These are phyloP conservation scores for Auriscalpium microsporum DNA, from an alignment of 768 basidiomycete species.

Conservation along the genomic window DNA sequence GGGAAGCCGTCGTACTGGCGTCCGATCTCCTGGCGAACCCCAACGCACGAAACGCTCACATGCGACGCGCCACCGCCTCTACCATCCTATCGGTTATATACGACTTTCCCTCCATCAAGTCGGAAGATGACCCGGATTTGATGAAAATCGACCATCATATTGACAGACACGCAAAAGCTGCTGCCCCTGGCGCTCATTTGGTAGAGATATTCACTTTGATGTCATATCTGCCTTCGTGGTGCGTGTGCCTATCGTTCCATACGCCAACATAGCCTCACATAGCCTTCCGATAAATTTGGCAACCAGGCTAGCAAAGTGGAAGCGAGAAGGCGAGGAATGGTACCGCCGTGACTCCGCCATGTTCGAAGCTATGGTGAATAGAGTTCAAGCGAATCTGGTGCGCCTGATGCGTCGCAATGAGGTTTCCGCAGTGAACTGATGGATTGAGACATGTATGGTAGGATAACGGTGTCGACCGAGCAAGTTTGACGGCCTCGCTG, in stretches of 20 bases:
- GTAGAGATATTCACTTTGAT: not conserved
- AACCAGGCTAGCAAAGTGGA: slow-evolving; percentile 5
- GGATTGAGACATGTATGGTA: not conserved
- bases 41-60: slow-evolving; percentile 16
- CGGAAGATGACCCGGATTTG: slow-evolving; percentile 1
- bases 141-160: not conserved
- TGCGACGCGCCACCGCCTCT: slow-evolving; percentile 16
- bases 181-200: not conserved
- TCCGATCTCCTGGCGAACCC: slow-evolving; percentile 22
- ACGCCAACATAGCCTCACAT: too few relatives aligned
- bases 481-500: slow-evolving; percentile 1
- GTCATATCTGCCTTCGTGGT: not conserved
- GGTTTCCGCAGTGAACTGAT: not conserved
- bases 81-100: slow-evolving; percentile 18
- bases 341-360: slow-evolving; percentile 1
- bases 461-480: not conserved
- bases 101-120: not conserved
- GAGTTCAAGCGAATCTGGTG: slow-evolving; percentile 1
- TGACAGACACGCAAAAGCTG: not conserved
- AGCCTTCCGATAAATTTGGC: not conserved
- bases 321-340: slow-evolving; percentile 4
- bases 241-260: too few relatives aligned
- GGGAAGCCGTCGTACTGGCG: slow-evolving; percentile 24
- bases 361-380: slow-evolving; percentile 2
- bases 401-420: not conserved